Conservation (phyloP, 495 filamentous ascomycete species). For the Hypoxylon perforatum region DNA sequence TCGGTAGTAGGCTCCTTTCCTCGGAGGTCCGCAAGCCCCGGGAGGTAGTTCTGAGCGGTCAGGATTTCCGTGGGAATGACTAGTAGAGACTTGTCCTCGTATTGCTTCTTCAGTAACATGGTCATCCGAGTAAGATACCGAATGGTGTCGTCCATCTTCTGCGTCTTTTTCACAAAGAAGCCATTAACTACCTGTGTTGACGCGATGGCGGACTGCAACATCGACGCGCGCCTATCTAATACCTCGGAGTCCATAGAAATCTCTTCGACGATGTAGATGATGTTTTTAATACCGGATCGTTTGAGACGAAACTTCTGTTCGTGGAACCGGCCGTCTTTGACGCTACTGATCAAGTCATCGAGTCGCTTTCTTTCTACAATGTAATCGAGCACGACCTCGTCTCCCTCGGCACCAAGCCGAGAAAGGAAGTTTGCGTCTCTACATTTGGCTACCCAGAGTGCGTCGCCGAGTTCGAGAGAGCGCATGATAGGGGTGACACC, state of each 20-base stretch:
- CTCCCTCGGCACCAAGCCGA: slow-evolving; percentile 70
- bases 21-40: slow-evolving; percentile 67
- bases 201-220: slow-evolving; percentile 78
- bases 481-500: slow-evolving; percentile 74
- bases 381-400: slow-evolving; percentile 83
- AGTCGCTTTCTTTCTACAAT: slow-evolving; percentile 86
- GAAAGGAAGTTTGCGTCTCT: slow-evolving; percentile 66
- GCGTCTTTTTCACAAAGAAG: slow-evolving; percentile 83
- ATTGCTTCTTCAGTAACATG: slow-evolving; percentile 70
- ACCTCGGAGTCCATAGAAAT: slow-evolving; percentile 62
- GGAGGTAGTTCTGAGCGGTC: slow-evolving; percentile 77
- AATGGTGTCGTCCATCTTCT: slow-evolving; percentile 82
- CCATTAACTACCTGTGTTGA: slow-evolving; percentile 84
- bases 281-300: slow-evolving; percentile 76
- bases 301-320: slow-evolving; percentile 87
- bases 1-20: slow-evolving; percentile 56
- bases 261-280: slow-evolving; percentile 86
- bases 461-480: slow-evolving; percentile 78
- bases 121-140: slow-evolving; percentile 83
- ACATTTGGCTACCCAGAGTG: slow-evolving; percentile 83
- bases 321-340: slow-evolving; percentile 85
- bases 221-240: slow-evolving; percentile 68
- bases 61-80: slow-evolving; percentile 75
- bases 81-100: slow-evolving; percentile 63
- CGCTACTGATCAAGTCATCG: slow-evolving; percentile 81